Evolutionary conservation across 352 stramenopile species (phyloP).

Genomic region (Globisporangium spinosum): DNA sequence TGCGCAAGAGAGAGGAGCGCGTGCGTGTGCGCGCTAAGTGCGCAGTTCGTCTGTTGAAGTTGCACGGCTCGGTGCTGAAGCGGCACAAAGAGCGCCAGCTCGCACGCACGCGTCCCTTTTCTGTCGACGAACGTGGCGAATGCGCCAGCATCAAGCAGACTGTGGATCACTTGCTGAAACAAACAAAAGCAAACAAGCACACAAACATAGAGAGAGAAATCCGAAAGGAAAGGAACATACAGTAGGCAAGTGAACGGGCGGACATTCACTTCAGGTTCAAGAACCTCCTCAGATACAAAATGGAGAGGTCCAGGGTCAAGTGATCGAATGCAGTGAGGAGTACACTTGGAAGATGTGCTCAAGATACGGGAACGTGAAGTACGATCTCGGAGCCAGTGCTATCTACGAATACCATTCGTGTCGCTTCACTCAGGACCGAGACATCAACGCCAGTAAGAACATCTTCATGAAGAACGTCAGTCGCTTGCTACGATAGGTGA

Average conservation of each 20-base stretch:
- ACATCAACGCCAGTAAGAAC: too few species aligned
- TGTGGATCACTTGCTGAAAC: conserved; percentile 24
- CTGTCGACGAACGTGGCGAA: conserved; percentile 27
- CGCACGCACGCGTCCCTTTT: conserved; percentile 31
- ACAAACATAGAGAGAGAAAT: background rate
- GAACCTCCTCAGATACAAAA: too few species aligned
- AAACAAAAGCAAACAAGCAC: background rate
- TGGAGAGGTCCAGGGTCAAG: too few species aligned
- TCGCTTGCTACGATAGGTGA: too few species aligned
- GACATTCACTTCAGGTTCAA: too few species aligned
- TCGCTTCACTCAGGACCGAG: too few species aligned
- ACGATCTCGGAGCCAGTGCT: too few species aligned
- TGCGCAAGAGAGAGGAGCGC: conserved; percentile 14
- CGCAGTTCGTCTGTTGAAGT: conserved; percentile 24
- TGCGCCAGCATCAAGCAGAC: conserved; percentile 28
- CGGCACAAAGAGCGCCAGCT: conserved; percentile 29
- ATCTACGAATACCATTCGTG: too few species aligned
- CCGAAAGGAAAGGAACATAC: background rate
- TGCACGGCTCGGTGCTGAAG: conserved; percentile 26
- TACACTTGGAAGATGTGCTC: too few species aligned
- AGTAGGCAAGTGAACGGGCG: background rate
- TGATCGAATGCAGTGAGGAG: too few species aligned
- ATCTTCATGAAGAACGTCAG: too few species aligned
- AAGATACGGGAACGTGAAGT: too few species aligned
- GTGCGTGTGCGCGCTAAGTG: conserved; percentile 14